phyloP scores from a whole-genome alignment of 192 early-diverging fungal genomes.

The Coemansia sp. region DNA sequence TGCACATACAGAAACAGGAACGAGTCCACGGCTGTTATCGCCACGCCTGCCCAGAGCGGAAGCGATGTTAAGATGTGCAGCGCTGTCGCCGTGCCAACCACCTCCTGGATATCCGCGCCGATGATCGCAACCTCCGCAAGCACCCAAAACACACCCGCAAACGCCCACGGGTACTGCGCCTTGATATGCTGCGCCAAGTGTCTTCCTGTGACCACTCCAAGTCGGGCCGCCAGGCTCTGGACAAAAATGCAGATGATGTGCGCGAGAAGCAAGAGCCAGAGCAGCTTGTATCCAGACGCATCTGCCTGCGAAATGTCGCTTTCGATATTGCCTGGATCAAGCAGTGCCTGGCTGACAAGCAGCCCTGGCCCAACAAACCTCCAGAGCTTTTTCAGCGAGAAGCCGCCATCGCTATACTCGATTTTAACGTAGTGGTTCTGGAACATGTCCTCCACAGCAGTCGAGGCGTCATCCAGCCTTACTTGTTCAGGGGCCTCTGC shows the following conservation, averaged over 20 bases:
- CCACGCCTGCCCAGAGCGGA: constrained; percentile 74
- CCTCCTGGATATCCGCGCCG: constrained; percentile 75
- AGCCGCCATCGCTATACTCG: constrained; percentile 34
- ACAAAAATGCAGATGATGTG: constrained; percentile 67
- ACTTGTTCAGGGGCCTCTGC: constrained; percentile 1
- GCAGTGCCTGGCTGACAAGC: constrained; percentile 64
- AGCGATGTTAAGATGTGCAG: constrained; percentile 76
- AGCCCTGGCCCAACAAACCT: constrained; percentile 67
- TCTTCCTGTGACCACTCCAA: constrained; percentile 68
- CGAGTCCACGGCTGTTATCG: constrained; percentile 82
- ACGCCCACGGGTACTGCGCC: constrained; percentile 54
- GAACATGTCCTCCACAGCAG: constrained; percentile 36
- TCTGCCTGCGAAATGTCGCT: constrained; percentile 70
- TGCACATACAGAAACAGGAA: constrained; percentile 75
- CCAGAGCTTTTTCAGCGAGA: constrained; percentile 64
- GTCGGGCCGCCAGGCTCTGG: constrained; percentile 63
- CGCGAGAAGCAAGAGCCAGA: constrained; percentile 68
- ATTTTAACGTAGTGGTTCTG: constrained; percentile 47
- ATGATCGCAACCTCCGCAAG: constrained; percentile 72
- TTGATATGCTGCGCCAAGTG: constrained; percentile 66
- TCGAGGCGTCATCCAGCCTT: constrained; percentile 35
- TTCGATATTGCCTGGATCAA: constrained; percentile 77
- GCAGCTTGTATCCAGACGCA: constrained; percentile 63
- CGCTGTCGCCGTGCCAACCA: constrained; percentile 89
- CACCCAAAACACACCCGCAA: constrained; percentile 59